Conservation (phyloP, 208 protist genomes). For the Leptomonas seymouri region DNA sequence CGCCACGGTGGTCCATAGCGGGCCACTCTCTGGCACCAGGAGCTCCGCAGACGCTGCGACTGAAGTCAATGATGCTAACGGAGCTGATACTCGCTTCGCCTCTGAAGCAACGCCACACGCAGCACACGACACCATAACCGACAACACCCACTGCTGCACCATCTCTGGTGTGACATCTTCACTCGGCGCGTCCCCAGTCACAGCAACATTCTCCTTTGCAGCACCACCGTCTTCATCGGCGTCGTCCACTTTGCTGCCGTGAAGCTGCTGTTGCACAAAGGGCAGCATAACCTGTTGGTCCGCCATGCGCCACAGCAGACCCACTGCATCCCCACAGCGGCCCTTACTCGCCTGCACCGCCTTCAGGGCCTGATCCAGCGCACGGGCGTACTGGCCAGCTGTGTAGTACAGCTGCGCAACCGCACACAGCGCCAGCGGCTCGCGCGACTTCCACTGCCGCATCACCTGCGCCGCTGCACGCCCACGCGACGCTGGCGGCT, state of each 20-base stretch:
- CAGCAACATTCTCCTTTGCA: not conserved
- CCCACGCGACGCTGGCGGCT: constrained; percentile 53
- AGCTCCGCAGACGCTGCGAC: not conserved
- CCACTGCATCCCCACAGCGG: constrained; percentile 64
- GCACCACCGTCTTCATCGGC: not conserved
- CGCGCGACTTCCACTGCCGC: constrained; percentile 66
- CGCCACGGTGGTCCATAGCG: constrained; percentile 64
- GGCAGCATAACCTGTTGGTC: constrained; percentile 25
- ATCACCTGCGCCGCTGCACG: constrained; percentile 70
- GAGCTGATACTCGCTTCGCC: not conserved
- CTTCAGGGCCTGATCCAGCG: constrained; percentile 66
- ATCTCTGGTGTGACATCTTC: not conserved
- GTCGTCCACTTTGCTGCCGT: constrained; percentile 1
- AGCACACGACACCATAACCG: constrained; percentile 11
- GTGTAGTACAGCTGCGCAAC: constrained; percentile 78
- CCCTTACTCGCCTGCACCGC: constrained; percentile 45
- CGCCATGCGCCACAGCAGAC: constrained; percentile 70
- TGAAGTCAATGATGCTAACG: not conserved
- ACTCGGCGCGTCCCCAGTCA: not conserved
- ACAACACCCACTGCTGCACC: constrained; percentile 29
- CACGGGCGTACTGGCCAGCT: constrained; percentile 54
- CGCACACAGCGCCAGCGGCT: constrained; percentile 68
- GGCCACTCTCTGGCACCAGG: constrained; percentile 45
- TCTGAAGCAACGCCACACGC: not conserved
- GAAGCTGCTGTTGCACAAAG: constrained; percentile 18